Percentiles rank a stretch among this genome's conserved stretches.
Conservation (phyloP, 2,329 filamentous ascomycete species). For the Calonectria fujianensis region DNA sequence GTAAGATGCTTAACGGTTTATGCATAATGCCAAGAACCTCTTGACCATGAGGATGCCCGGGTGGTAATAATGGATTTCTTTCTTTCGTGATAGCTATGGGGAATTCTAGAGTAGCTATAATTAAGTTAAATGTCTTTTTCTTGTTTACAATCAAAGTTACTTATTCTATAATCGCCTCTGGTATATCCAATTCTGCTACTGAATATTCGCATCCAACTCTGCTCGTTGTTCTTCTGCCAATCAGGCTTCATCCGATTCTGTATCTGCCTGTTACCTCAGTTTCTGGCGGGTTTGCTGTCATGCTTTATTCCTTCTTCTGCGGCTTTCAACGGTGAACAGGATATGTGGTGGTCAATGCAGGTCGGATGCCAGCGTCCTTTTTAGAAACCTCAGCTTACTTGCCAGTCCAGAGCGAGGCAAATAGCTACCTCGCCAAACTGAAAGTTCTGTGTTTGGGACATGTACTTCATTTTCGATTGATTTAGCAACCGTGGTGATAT, state of each 20-base stretch:
- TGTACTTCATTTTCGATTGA: not conserved
- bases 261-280: not conserved
- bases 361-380: not conserved
- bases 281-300: not conserved
- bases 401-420: not conserved
- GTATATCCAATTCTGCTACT: not conserved
- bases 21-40: conserved; percentile 2
- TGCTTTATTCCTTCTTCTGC: not conserved
- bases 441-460: not conserved
- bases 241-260: not conserved
- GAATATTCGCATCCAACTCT: not conserved
- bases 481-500: not conserved
- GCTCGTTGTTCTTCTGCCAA: not conserved
- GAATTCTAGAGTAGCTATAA: not conserved
- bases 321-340: not conserved
- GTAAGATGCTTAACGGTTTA: not conserved
- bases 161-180: not conserved
- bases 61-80: not conserved
- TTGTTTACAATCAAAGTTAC: not conserved
- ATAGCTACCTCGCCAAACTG: not conserved
- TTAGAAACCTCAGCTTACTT: not conserved
- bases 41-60: not conserved
- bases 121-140: not conserved
- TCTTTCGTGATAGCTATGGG: not conserved
- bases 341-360: not conserved